Conservation (phyloP, 23 red algal genomes). For the Pyropia yezoensis region DNA sequence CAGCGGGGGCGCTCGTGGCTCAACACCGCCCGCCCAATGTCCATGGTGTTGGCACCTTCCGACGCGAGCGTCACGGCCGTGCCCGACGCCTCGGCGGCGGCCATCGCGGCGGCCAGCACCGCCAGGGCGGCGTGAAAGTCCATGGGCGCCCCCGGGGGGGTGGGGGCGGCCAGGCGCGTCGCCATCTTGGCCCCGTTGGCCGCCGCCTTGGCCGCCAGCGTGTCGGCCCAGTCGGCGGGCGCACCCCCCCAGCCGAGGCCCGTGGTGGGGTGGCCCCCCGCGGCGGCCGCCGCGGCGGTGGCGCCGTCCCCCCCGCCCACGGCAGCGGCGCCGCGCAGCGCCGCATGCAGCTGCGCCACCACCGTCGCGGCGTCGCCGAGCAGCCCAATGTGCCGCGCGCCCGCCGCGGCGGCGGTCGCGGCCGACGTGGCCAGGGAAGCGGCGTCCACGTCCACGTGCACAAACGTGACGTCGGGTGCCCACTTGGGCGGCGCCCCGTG, state of each 20-base stretch:
- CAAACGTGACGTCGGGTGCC: not conserved
- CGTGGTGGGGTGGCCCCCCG: not conserved
- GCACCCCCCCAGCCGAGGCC: not conserved
- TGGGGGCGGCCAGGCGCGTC: no score
- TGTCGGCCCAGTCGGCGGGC: constrained; percentile 1
- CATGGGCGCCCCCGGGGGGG: not conserved
- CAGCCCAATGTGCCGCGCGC: not conserved
- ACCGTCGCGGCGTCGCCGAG: constrained; percentile 1
- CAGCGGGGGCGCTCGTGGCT: not conserved
- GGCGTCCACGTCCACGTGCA: constrained; percentile 3
- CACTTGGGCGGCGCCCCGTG: constrained; percentile 12
- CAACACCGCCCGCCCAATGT: constrained; percentile 6
- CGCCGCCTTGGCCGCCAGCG: no score
- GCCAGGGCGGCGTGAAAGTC: constrained; percentile 8
- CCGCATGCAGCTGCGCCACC: not conserved
- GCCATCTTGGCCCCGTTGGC: no score
- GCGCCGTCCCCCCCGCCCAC: no score
- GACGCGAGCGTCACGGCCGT: not conserved
- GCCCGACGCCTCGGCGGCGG: no score
- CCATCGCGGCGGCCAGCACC: not conserved
- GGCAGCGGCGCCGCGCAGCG: no score
- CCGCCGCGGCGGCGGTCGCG: not conserved
- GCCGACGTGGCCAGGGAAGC: no score
- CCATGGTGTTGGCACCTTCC: constrained; percentile 16
- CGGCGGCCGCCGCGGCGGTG: no score